Evolutionary conservation across 805 yeast genomes (phyloP).

Genomic region (Starmerella bacillaris): DNA sequence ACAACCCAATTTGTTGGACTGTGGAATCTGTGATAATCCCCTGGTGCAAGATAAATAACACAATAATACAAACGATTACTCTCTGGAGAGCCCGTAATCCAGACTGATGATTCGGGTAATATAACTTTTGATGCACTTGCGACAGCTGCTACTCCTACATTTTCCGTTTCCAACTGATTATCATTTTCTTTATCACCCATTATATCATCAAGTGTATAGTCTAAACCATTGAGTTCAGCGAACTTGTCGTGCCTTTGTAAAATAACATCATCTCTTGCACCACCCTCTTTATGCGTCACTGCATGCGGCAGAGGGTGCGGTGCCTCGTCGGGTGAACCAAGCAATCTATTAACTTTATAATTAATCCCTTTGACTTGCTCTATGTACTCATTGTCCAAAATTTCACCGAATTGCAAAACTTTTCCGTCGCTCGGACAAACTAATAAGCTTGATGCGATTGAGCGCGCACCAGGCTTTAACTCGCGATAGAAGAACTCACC

Average conservation of each 20-base stretch:
- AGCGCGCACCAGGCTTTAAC: constrained; percentile 61
- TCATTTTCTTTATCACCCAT: constrained; percentile 27
- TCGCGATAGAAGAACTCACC: constrained; percentile 83
- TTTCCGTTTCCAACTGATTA: constrained; percentile 43
- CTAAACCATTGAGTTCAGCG: constrained; percentile 60
- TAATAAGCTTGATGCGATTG: constrained; percentile 46
- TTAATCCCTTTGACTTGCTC: constrained; percentile 97
- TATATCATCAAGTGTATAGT: constrained; percentile 50
- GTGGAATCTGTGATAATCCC: constrained; percentile 93
- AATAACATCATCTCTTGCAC: constrained; percentile 18
- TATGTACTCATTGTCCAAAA: constrained; percentile 53
- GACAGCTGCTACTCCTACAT: constrained; percentile 2
- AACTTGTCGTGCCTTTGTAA: constrained; percentile 47
- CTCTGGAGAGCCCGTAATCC: constrained; percentile 10
- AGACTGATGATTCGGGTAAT: not conserved
- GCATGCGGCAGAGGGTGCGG: constrained; percentile 4
- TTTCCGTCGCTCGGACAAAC: constrained; percentile 91
- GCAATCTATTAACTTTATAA: constrained; percentile 69
- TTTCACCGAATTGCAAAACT: constrained; percentile 65
- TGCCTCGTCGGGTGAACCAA: constrained; percentile 33
- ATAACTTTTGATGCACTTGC: constrained; percentile 4
- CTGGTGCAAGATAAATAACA: constrained; percentile 91
- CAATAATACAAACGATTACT: constrained; percentile 60
- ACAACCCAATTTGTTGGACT: constrained; percentile 95
- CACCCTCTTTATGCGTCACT: constrained; percentile 1